Evolutionary conservation across 768 basidiomycete species (phyloP), one percentile per base, ranked within the genome.

Genomic region (Inosperma sp.): DNA sequence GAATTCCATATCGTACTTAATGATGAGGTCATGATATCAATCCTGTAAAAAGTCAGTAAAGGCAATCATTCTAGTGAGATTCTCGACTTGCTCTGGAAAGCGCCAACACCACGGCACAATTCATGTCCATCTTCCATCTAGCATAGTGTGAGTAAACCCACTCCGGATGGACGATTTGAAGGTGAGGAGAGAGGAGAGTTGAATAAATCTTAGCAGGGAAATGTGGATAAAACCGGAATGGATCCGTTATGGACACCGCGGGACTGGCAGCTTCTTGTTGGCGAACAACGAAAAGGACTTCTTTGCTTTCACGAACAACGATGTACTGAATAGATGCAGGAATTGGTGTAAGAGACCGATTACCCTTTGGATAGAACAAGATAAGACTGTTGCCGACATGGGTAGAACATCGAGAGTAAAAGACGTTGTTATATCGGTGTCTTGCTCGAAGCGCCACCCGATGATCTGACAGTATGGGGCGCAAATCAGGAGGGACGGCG

Each of bases 381-480:
- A 62, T 46, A 4, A 64, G 57, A 44, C 62, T 64, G 47, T 64
- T 64, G 17, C 62, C 61, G 8, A 62, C 34, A 48, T 62, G 61
- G 7, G 55, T 60, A 5, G 42, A 52, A 29, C 51, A 46, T 13
- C 56, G 49, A 4, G 59, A 36, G 49, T 49, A 64, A 19, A 57
- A 33, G 23, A 55, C 17, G 2, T 53, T 52, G 44, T 58, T 40
- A 19, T 36, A 31, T 5, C 30, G 26, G 48, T 55, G 46, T 23
- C 52, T 45, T 7, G 61, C 62, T 10, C 19, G 54, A 29, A 58
- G 44, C 17, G 51, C 50, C 29, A 54, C 48, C 33, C 47, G 39
- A 8, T 8, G 25, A 35, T 30, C 52, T 33, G 7, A 14, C 14
- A 56, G 12, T 9, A 47, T 16, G 2, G 37, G 14, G 23, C 26